These are phyloP conservation scores for Elongisporangium prolatum DNA, from an alignment of 352 stramenopile species.

Conservation along the genomic window DNA sequence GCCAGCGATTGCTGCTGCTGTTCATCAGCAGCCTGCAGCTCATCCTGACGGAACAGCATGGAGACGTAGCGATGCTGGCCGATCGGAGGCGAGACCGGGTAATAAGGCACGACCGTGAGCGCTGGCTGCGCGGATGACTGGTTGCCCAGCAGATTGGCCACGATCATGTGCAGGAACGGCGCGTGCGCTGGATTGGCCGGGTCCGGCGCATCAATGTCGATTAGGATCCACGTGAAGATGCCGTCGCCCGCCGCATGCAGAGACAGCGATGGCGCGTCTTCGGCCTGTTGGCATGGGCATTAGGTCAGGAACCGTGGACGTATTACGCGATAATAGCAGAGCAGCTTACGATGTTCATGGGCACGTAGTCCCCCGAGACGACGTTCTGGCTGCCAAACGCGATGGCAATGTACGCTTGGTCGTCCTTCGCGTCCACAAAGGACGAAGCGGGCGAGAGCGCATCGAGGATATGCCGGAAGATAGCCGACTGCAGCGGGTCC, in stretches of 20 bases:
- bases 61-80: conserved; percentile 59
- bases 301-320: not conserved
- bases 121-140: not conserved
- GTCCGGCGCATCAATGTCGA: conserved; percentile 68
- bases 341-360: conserved; percentile 24
- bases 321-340: not conserved
- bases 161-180: conserved; percentile 70
- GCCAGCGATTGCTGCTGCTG: conserved; percentile 16
- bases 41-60: conserved; percentile 36
- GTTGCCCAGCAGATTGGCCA: conserved; percentile 19
- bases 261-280: conserved; percentile 23
- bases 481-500: conserved; percentile 5
- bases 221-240: conserved; percentile 55
- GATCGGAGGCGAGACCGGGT: conserved; percentile 40
- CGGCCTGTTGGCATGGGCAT: conserved; percentile 11
- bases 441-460: not conserved
- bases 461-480: conserved; percentile 9
- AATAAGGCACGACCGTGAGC: conserved; percentile 47
- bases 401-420: conserved; percentile 16
- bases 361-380: conserved; percentile 22
- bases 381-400: conserved; percentile 16
- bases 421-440: conserved; percentile 1
- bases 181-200: conserved; percentile 44
- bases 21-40: not conserved
- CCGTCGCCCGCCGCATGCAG: conserved; percentile 14